Evolutionary conservation across 257 asterid species (phyloP).

Genomic region (Nicotiana benthamiana): DNA sequence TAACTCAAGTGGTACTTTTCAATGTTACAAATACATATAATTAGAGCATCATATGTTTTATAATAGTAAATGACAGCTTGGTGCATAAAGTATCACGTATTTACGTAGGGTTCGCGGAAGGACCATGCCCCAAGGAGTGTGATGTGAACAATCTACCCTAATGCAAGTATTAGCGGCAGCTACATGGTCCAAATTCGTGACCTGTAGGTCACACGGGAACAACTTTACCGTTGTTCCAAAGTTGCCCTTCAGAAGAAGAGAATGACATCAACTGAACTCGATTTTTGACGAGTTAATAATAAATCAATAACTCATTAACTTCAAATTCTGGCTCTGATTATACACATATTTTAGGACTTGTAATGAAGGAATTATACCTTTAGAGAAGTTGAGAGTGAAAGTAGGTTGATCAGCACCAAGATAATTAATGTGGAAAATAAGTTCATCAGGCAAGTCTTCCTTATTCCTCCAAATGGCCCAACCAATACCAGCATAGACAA

Average conservation of each 20-base stretch:
- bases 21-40: neutral
- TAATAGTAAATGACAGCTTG: neutral
- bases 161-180: no score
- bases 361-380: constrained; percentile 33
- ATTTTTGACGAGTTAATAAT: no score
- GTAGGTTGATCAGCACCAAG: constrained; percentile 98
- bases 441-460: constrained; percentile 74
- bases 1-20: neutral
- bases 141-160: no score
- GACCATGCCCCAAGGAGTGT: no score
- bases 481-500: constrained; percentile 91
- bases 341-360: neutral
- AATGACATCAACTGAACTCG: no score
- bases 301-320: no score
- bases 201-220: no score
- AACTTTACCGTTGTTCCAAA: no score
- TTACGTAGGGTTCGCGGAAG: no score
- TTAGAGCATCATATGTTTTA: neutral
- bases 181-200: rapidly evolving
- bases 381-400: constrained; percentile 89
- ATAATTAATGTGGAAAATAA: constrained; percentile 80
- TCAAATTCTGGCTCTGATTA: no score
- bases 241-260: no score
- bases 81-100: no score
- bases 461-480: constrained; percentile 89